Evolutionary conservation across 805 yeast species (phyloP).

Genomic region (Schwanniomyces vanrijiae): DNA sequence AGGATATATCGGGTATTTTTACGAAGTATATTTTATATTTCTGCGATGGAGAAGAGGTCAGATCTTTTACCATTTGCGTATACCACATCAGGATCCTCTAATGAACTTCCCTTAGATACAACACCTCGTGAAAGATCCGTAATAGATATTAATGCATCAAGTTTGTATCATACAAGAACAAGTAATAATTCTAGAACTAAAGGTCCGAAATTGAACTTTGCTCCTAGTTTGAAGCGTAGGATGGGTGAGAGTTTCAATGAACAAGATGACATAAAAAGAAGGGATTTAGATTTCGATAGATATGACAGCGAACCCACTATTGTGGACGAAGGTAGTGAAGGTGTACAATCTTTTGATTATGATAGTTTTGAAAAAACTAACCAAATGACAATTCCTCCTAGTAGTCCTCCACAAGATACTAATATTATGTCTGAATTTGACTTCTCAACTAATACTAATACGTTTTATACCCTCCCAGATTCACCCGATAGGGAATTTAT

Average conservation of each 20-base stretch:
- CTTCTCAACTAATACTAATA: slow-evolving; percentile 18
- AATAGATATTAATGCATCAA: slow-evolving; percentile 45
- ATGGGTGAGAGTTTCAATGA: slow-evolving; percentile 46
- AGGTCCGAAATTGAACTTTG: slow-evolving; percentile 19
- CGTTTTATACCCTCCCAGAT: slow-evolving; percentile 21
- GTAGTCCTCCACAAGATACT: slow-evolving; percentile 41
- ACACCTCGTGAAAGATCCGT: slow-evolving; percentile 40
- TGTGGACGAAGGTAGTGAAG: slow-evolving; percentile 12
- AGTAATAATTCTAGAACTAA: neutral
- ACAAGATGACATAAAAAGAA: slow-evolving; percentile 37
- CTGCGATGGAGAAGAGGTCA: slow-evolving; percentile 29
- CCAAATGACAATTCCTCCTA: slow-evolving; percentile 22
- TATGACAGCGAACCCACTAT: slow-evolving; percentile 13
- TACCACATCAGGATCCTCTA: slow-evolving; percentile 33
- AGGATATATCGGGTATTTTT: neutral
- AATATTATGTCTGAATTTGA: slow-evolving; percentile 32
- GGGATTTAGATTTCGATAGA: slow-evolving; percentile 21
- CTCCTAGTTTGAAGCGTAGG: slow-evolving; percentile 39
- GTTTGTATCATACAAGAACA: slow-evolving; percentile 24
- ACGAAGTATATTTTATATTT: no score
- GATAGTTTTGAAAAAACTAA: neutral
- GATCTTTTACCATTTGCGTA: slow-evolving; percentile 53
- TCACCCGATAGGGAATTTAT: slow-evolving; percentile 20
- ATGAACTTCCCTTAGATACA: slow-evolving; percentile 33
- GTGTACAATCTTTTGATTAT: slow-evolving; percentile 3